These are phyloP conservation scores for Bryoerythrophyllum caledonicum DNA, from an alignment of 225 moss, liverwort and hornwort genomes.

Conservation along the genomic window DNA sequence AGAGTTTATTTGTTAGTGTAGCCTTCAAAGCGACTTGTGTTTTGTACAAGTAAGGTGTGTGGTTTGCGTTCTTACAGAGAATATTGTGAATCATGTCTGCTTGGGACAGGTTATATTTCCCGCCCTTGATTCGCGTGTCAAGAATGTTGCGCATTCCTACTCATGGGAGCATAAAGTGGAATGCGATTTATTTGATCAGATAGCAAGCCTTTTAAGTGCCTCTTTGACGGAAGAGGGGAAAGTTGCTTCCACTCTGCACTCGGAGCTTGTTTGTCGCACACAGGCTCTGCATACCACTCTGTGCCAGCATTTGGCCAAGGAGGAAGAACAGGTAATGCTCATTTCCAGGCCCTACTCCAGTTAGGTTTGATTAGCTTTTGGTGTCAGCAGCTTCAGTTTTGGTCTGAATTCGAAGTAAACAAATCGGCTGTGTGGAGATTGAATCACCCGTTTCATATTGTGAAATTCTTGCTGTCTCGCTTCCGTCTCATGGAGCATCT, in stretches of 20 bases:
- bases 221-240: conserved; percentile 65
- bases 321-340: conserved; percentile 81
- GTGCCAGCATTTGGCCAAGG: conserved; percentile 85
- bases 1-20: conserved; percentile 11
- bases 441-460: neutral
- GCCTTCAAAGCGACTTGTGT: conserved; percentile 10
- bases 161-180: conserved; percentile 90
- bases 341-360: neutral
- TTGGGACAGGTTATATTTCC: conserved; percentile 80
- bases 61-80: conserved; percentile 9
- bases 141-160: conserved; percentile 93
- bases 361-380: conserved; percentile 8
- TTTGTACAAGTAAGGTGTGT: neutral
- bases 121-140: conserved; percentile 93
- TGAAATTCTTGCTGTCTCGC: neutral
- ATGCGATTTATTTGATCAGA: conserved; percentile 87
- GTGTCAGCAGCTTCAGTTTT: neutral
- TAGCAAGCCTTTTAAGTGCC: conserved; percentile 66
- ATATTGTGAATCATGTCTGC: conserved; percentile 14
- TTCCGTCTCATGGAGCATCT: conserved; percentile 1
- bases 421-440: conserved; percentile 4
- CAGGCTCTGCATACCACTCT: conserved; percentile 87
- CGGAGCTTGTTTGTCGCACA: conserved; percentile 89
- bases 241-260: conserved; percentile 65
- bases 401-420: neutral